Evolutionary conservation across 2,329 filamentous ascomycete species (phyloP), one percentile per base, ranked within the genome.

Genomic region (Penicillium frequentans): DNA sequence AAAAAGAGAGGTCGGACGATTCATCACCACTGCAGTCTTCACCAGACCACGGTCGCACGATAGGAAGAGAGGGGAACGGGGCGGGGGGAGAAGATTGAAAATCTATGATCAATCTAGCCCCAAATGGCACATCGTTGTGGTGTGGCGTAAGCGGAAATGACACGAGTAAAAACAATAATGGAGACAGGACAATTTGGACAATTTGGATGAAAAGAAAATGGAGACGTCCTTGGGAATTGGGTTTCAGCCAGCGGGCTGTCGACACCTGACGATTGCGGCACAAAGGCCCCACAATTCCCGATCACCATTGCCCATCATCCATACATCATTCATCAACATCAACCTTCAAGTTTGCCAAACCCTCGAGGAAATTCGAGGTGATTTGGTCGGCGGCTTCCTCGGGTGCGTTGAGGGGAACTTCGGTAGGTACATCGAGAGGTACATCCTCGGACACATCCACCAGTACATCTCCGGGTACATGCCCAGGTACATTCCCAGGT

Each of bases 1-100:
- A 61, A 77, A 45, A 44, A 58, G 37, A 24, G 39, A 37, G 21
- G 37, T 27, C 23, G 53, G 27, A 13, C 37, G 42, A 51, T 29
- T 55, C 53, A 55, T 55, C 47, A 44, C 53, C 37, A 49, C 10
- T 42, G 39, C n/a, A 21, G 11, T 13, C 19, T 21, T 42, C 39
- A 42, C 39, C 39, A 23, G 19, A 42, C 39, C 19, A 42, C 39
- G 39, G 39, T 23, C 39, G 37, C 26, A 10, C 16, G 7, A 16
- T 4, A 8, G 31, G 13, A 29, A 46, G 27, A 29, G 31, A 29
- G 24, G 29, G n/a, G 3, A 19, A 24, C 13, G 42, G 11, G 39
- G 21, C 49, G 26, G 33, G 52, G 27, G 27, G 27, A 10, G 31
- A 26, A n/a, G 10, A 23, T 23, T 21, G 39, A 19, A 42, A 29